Percentiles rank a stretch among this genome's conserved stretches.
Evolutionary conservation across 345 rosid genomes (phyloP).

Genomic region (Clausena lansium): DNA sequence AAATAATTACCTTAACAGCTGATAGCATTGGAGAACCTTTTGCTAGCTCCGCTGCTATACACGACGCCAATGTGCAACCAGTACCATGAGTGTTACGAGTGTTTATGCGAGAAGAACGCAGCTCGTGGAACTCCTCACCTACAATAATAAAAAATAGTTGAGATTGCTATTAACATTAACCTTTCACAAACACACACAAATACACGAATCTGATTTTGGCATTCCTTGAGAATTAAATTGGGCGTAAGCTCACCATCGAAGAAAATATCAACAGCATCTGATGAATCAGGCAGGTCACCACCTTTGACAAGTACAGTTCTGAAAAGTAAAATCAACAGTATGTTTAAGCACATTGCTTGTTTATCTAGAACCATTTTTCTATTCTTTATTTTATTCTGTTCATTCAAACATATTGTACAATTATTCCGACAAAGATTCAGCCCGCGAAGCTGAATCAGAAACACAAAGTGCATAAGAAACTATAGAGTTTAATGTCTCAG

Average conservation of each 20-base stretch:
- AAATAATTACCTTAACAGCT: constrained; percentile 65
- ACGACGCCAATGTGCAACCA: constrained; percentile 97
- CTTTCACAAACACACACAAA: background rate
- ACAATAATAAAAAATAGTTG: constrained; percentile 6
- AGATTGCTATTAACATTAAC: background rate
- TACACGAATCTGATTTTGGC: background rate
- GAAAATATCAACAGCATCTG: constrained; percentile 81
- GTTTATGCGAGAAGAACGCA: constrained; percentile 60
- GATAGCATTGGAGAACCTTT: constrained; percentile 81
- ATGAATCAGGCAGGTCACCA: constrained; percentile 83
- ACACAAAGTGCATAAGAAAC: background rate
- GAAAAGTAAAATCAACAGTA: constrained; percentile 22
- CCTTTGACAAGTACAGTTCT: constrained; percentile 95
- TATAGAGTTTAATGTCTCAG: background rate
- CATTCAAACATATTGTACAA: background rate
- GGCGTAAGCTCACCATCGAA: constrained; percentile 58
- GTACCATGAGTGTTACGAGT: constrained; percentile 92
- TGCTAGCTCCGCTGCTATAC: constrained; percentile 94
- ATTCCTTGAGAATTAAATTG: background rate
- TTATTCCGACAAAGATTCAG: background rate
- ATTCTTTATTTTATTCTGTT: background rate
- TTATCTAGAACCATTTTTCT: background rate
- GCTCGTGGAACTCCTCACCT: constrained; percentile 68
- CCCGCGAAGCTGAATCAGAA: background rate
- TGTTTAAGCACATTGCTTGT: constrained; percentile 9